Conservation (phyloP, 2,329 filamentous ascomycete genomes). For the Pseudohalonectria lignicola region DNA sequence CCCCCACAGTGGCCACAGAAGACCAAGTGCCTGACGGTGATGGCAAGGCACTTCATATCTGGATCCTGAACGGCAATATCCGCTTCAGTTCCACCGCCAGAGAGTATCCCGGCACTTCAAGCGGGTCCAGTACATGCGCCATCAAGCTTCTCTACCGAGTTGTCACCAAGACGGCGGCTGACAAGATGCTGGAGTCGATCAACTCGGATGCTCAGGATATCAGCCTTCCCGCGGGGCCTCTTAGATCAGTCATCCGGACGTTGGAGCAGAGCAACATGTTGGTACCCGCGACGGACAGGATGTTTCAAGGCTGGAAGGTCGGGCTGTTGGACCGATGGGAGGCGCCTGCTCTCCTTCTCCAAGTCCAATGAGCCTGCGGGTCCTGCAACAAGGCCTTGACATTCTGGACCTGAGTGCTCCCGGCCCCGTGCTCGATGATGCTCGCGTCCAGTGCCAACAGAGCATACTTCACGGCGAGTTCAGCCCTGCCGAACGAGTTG, state of each 20-base stretch:
- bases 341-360: constrained; percentile 9
- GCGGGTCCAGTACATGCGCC: constrained; percentile 20
- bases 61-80: constrained; percentile 46
- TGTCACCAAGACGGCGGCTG: constrained; percentile 29
- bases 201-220: constrained; percentile 49
- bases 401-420: constrained; percentile 13
- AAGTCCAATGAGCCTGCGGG: constrained; percentile 21
- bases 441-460: constrained; percentile 18
- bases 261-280: constrained; percentile 37
- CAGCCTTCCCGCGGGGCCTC: constrained; percentile 37
- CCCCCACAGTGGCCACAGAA: too few relatives aligned
- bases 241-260: constrained; percentile 27
- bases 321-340: constrained; percentile 47
- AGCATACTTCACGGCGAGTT: constrained; percentile 19
- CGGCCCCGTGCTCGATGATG: constrained; percentile 18
- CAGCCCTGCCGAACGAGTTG: constrained; percentile 22
- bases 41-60: constrained; percentile 30
- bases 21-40: constrained; percentile 2
- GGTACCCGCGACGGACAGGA: constrained; percentile 43
- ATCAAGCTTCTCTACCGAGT: constrained; percentile 43
- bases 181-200: constrained; percentile 37
- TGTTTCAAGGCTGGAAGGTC: constrained; percentile 57
- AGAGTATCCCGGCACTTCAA: too few relatives aligned
- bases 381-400: constrained; percentile 21
- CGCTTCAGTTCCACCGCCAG: constrained; percentile 32